Percentiles rank a stretch among this genome's conserved stretches.
Conservation (phyloP, 352 stramenopile genomes). For the Pythium myriotylum region DNA sequence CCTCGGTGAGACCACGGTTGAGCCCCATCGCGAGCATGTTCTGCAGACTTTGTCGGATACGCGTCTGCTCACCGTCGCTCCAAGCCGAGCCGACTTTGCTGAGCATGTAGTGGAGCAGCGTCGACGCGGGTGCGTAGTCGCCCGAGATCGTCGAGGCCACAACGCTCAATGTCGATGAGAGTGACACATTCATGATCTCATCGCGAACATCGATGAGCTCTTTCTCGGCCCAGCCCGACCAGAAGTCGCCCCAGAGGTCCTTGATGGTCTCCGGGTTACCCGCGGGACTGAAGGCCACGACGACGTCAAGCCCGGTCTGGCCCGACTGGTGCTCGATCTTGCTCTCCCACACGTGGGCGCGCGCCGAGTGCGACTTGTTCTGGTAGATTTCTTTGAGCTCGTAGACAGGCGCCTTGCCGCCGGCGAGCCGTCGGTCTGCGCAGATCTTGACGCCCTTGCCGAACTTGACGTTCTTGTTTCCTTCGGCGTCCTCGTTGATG, state of each 20-base stretch:
- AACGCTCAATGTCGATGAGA: constrained; percentile 74
- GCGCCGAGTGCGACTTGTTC: constrained; percentile 80
- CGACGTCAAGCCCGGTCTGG: constrained; percentile 53
- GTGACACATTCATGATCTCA: constrained; percentile 75
- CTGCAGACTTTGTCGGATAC: constrained; percentile 83
- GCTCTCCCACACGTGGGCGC: constrained; percentile 80
- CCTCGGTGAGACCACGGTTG: constrained; percentile 75
- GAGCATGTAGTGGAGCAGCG: constrained; percentile 80
- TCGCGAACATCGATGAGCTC: constrained; percentile 81
- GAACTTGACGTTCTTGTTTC: constrained; percentile 89
- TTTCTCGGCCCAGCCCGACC: constrained; percentile 84
- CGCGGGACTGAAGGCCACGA: constrained; percentile 81
- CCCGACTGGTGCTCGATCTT: constrained; percentile 40
- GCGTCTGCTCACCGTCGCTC: constrained; percentile 84
- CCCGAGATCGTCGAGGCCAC: constrained; percentile 81
- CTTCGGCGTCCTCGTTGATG: constrained; percentile 84
- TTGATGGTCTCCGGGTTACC: constrained; percentile 83
- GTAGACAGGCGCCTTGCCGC: constrained; percentile 61
- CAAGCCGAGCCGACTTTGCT: constrained; percentile 82
- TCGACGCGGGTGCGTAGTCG: constrained; percentile 74
- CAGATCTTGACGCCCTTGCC: constrained; percentile 77
- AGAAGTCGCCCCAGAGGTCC: constrained; percentile 85
- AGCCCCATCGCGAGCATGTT: constrained; percentile 85
- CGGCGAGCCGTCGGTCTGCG: constrained; percentile 51
- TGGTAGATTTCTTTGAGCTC: constrained; percentile 88